These are phyloP conservation scores for Caloboletus firmus DNA, from an alignment of 1,284 basidiomycete genomes.

Conservation along the genomic window DNA sequence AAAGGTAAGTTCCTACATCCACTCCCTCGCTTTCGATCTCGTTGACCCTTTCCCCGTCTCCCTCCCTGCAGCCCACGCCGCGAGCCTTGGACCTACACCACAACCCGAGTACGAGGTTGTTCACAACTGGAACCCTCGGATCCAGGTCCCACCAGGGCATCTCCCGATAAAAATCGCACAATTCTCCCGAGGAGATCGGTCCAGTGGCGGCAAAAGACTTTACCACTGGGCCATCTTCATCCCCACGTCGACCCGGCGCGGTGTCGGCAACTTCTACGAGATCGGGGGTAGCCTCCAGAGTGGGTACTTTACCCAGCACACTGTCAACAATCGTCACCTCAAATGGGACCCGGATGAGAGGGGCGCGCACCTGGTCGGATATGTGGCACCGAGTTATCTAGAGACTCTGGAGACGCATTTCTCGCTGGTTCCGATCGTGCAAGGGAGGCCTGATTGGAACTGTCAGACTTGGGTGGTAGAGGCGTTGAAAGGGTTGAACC, in stretches of 20 bases:
- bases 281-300: constrained; percentile 14
- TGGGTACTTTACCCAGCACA: constrained; percentile 13
- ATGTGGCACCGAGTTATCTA: constrained; percentile 6
- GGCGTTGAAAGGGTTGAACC: constrained; percentile 9
- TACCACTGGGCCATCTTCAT: constrained; percentile 29
- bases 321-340: constrained; percentile 9
- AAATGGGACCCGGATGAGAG: constrained; percentile 16
- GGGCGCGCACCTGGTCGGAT: constrained; percentile 9
- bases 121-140: background rate
- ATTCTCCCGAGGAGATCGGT: constrained; percentile 10
- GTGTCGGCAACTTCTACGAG: constrained; percentile 26
- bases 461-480: constrained; percentile 24
- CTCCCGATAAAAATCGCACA: constrained; percentile 21
- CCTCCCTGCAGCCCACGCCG: constrained; percentile 9
- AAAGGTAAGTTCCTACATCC: background rate
- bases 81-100: background rate
- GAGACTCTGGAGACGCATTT: constrained; percentile 7
- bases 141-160: constrained; percentile 12
- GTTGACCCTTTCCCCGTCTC: background rate
- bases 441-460: constrained; percentile 18
- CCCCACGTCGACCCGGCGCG: constrained; percentile 21
- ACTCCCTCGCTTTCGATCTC: background rate
- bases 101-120: constrained; percentile 10
- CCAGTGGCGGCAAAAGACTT: constrained; percentile 2
- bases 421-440: constrained; percentile 13